Base-by-base conservation (phyloP, 164 flowering plant genomes). In the Saururus chinensis region DNA sequence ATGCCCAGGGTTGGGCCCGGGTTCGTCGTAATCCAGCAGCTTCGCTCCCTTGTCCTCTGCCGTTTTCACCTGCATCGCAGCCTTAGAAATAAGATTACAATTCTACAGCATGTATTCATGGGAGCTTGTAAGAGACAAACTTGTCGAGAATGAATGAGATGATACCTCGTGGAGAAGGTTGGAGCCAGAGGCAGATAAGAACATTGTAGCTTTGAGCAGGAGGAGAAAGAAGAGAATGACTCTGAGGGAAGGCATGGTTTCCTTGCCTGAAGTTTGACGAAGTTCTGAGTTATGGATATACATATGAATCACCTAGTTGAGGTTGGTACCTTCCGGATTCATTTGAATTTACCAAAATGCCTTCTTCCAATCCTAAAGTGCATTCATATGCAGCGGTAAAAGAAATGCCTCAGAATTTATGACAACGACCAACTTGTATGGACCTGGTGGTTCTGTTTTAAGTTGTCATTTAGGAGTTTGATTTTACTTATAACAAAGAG, bases 11-110 rank as follows among this genome's bases (percentile, higher is more conserved):
- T 72, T 67, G n/a, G 71, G 56, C 35, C 64, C 69, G 23, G 66
- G 69, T 20, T 68, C 58, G 37, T 68, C 75, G 57, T 76, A 76
- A 64, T 76, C 79, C 25, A 56, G 49, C 53, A 56, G 1, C 23
- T 42, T 40, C 11, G 51, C 58, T 2, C 51, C 59, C 64, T 26
- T 37, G 22, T 63, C 19, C 70, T 72, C 59, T 53, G 74, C 70
- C 60, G 35, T 16, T 10, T 53, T 61, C 73, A 53, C 56, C 60
- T 68, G 61, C 23, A 13, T n/a, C 49, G 11, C 9, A 45, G 17
- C 11, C 49, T 45, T 3, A 12, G 13, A 17, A 13, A 45, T 9
- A 45, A 45, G 49, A 45, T 45, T 12, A 45, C 49, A 45, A 42
- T 12, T 45, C 49, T 2, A 12, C 13, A 45, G 17, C 19, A 53